Evolutionary conservation across 495 filamentous ascomycete species (phyloP), one percentile per base, ranked within the genome.

Genomic region (Annulohypoxylon moriforme): DNA sequence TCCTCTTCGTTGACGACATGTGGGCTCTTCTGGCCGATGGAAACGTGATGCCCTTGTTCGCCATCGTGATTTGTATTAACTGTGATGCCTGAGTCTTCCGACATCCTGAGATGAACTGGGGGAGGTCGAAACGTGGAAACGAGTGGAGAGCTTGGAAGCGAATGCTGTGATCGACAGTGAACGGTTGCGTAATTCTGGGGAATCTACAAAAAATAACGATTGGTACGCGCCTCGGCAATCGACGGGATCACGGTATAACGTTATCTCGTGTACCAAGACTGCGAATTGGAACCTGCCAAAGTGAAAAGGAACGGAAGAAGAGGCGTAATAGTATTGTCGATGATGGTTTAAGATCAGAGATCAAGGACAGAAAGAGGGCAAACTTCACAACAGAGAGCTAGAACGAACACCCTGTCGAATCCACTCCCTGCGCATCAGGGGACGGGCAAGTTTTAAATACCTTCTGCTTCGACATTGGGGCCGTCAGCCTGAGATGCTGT

Each of bases 1-100:
- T 68, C 67, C 18, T 66, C 68, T 16, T 78, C 71, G 11, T 74
- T 67, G 11, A 71, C 44, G 14, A 50, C 53, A 57, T 40, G 27
- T 22, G 62, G 24, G 49, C 44, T 68, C 56, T 78, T 72, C 25
- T 72, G 61, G 9, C 69, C 36, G 29, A 31, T 69, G 34, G 61
- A 7, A 16, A 59, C 44, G 36, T 71, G 66, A 33, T 59, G 64
- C 20, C 59, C 40, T 5, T 33, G 49, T 16, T 69, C 67, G 22
- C 62, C 71, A 38, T 65, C 24, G 22, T 55, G 59, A 4, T 67
- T 63, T 47, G 53, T 18, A 38, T 65, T 44, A 50, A 53, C 40
- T n/a, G 38, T 66, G 34, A 57, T 33, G 52, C 72, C 74, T 14
- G 62, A 65, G 66, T 79, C 77, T 9, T 76, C 77, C n/a, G 63